Evolutionary conservation across 2,329 filamentous ascomycete species (phyloP).

Genomic region (Arthroderma sp.): DNA sequence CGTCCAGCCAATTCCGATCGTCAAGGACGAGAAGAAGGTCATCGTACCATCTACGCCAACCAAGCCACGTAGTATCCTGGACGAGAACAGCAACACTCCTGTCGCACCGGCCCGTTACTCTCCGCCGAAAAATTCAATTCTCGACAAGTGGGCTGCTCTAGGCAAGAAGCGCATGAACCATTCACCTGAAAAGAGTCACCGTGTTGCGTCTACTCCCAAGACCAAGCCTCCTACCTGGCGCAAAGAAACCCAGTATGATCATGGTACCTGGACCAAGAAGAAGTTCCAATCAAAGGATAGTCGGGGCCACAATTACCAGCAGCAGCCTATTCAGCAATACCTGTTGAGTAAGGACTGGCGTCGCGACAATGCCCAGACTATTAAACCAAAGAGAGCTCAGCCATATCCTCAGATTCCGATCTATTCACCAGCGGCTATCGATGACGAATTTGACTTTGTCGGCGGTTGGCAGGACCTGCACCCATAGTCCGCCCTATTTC

Average conservation of each 20-base stretch:
- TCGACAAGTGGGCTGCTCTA: constrained; percentile 83
- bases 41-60: constrained; percentile 50
- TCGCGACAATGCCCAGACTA: constrained; percentile 23
- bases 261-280: constrained; percentile 26
- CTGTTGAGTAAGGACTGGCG: constrained; percentile 39
- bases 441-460: constrained; percentile 75
- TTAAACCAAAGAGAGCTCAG: constrained; percentile 21
- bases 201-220: constrained; percentile 36
- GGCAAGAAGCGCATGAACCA: constrained; percentile 70
- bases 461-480: constrained; percentile 71
- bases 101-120: constrained; percentile 41
- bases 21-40: constrained; percentile 19
- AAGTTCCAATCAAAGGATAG: constrained; percentile 15
- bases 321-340: constrained; percentile 27
- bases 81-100: constrained; percentile 8
- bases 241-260: constrained; percentile 32
- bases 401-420: constrained; percentile 20
- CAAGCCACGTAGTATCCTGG: constrained; percentile 48
- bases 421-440: constrained; percentile 38
- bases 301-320: constrained; percentile 9
- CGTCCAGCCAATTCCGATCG: constrained; percentile 30
- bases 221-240: constrained; percentile 33
- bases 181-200: constrained; percentile 42
- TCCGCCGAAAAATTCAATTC: constrained; percentile 38
- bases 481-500: constrained; percentile 39